A percentile compares a stretch with the other conserved stretches of the same genome.
Conservation (phyloP, 148 eudicot genomes). For the Agrostemma githago region DNA sequence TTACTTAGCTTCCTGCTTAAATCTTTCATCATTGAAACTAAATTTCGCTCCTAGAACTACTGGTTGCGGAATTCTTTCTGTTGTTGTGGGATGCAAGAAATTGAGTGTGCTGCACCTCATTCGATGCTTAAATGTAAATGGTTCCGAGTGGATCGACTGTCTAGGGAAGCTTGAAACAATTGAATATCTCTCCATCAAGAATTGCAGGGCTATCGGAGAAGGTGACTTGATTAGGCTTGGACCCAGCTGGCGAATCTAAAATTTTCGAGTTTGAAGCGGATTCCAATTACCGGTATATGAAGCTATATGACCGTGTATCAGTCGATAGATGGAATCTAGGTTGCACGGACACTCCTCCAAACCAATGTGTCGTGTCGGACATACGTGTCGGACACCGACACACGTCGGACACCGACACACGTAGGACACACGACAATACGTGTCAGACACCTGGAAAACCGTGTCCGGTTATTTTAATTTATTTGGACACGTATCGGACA, state of each 20-base stretch:
- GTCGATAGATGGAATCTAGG: constrained; percentile 80
- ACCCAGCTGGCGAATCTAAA: constrained; percentile 64
- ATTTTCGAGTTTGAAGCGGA: constrained; percentile 70
- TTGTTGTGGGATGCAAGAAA: constrained; percentile 71
- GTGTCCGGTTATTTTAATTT: too few species aligned
- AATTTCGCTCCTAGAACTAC: constrained; percentile 71
- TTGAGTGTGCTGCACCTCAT: constrained; percentile 55
- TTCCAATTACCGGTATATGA: constrained; percentile 81
- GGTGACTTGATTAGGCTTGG: constrained; percentile 78
- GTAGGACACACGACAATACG: too few species aligned
- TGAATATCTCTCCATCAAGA: constrained; percentile 62
- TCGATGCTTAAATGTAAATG: constrained; percentile 60
- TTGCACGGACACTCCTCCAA: too few species aligned
- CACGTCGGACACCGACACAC: too few species aligned
- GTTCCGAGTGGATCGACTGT: constrained; percentile 83
- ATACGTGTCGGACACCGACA: too few species aligned
- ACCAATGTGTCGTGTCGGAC: too few species aligned
- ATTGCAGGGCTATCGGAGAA: constrained; percentile 86
- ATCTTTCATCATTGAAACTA: constrained; percentile 68
- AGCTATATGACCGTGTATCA: constrained; percentile 60
- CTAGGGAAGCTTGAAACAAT: constrained; percentile 65
- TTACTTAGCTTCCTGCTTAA: constrained; percentile 56
- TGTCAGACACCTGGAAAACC: too few species aligned
- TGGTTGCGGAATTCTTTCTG: constrained; percentile 74
- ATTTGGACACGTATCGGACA: too few species aligned